Base-by-base conservation (phyloP, 140 eudicot species). In the Bidens hawaiensis region DNA sequence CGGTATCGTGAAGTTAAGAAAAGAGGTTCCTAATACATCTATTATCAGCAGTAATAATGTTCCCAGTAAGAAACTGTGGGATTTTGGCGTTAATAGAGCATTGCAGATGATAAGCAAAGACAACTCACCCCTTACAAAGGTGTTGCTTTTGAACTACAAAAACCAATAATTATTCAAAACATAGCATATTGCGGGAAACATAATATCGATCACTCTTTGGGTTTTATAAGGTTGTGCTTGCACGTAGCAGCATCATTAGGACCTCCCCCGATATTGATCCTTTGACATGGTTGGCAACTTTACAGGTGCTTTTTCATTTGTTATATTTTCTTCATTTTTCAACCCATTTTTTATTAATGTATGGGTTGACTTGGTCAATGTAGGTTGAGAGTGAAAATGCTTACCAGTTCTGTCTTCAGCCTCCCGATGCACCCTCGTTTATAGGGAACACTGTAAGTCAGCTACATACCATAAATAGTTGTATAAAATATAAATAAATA, bases 361-460 rank as follows among this genome's bases (percentile, higher is more conserved):
- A 26, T 16, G 25, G 43, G 62, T 3, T 1, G 31, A 45, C 26
- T 48, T 14, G 13, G 15, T 34, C 14, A 2, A 31, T 72, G 71
- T 69, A 91, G 99, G 85, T 75, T 64, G 99, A 85, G 73, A 96
- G 99, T 27, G 82, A 73, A 61, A 85, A 88, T 73, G 81, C 95
- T 23, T 93, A 88, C 70, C 97, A 88, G 56, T 93, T 93, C 76
- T 93, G 89, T 72, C 88, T 93, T 61, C 99, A 93, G 71, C 99
- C 99, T 76, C 94, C 96, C 62, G 75, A 83, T 60, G 87, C 96
- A 60, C 95, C 99, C 1, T 86, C 96, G 27, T 93, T 93, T 72
- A 83, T 93, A 48, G 99, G 99, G 54, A 93, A 93, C 84, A 88
- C 97, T 60, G 99, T 88, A 76, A 85, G 96, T 82, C 54, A 61